Conservation (phyloP, 148 eudicot genomes). For the Salicornia ramosissima region DNA sequence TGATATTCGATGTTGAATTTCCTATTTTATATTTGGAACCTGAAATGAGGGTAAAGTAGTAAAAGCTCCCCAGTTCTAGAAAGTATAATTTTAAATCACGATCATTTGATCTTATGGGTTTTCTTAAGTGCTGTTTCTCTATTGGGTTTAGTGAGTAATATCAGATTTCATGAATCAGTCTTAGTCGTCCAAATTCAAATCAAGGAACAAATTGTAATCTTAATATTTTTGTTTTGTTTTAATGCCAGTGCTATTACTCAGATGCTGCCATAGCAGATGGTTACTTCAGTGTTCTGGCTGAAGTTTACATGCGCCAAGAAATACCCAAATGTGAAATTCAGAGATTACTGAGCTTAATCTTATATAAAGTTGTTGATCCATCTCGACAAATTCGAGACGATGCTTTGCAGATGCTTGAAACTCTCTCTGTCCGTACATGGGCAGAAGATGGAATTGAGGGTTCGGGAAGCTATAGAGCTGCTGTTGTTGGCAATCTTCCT, state of each 20-base stretch:
- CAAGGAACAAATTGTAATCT: not conserved
- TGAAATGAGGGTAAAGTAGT: no score
- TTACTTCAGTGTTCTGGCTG: constrained; percentile 97
- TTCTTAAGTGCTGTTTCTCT: not conserved
- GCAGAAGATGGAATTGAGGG: constrained; percentile 89
- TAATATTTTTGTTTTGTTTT: constrained; percentile 13
- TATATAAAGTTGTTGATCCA: constrained; percentile 98
- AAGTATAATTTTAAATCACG: not conserved
- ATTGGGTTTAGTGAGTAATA: not conserved
- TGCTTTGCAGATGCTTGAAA: constrained; percentile 99
- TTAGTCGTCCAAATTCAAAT: not conserved
- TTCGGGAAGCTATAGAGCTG: constrained; percentile 93
- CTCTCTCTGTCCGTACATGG: constrained; percentile 95
- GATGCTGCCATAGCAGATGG: constrained; percentile 99
- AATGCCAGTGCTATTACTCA: constrained; percentile 82
- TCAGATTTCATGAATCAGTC: not conserved
- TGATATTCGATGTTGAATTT: no score
- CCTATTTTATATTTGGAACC: no score
- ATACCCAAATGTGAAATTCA: constrained; percentile 98
- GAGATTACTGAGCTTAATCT: constrained; percentile 87
- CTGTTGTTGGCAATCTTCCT: constrained; percentile 98
- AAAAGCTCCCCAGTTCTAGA: not conserved
- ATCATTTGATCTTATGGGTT: not conserved
- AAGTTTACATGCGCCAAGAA: constrained; percentile 99
- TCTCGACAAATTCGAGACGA: constrained; percentile 99